Percentiles rank a stretch among this genome's conserved stretches.
Evolutionary conservation across 1,284 basidiomycete genomes (phyloP).

Genomic region (Ustilago esculenta): DNA sequence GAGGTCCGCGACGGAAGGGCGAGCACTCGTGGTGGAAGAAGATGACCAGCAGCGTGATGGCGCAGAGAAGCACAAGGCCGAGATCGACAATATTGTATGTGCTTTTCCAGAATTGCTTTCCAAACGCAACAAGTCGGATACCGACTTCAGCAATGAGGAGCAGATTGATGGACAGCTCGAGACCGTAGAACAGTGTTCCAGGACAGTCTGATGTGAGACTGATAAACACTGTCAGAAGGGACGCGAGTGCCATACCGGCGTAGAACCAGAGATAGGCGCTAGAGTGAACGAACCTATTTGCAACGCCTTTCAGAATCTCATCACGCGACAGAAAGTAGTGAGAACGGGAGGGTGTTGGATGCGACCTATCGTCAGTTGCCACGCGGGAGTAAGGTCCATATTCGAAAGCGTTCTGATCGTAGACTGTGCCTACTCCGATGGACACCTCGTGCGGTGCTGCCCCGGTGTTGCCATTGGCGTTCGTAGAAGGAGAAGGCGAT

Average conservation of each 20-base stretch:
- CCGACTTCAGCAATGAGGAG: slow-evolving; percentile 63
- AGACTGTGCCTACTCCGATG: slow-evolving; percentile 39
- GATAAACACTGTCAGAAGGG: slow-evolving; percentile 61
- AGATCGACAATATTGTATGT: slow-evolving; percentile 65
- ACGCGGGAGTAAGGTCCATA: slow-evolving; percentile 19
- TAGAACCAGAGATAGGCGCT: slow-evolving; percentile 65
- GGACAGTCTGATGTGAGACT: slow-evolving; percentile 59
- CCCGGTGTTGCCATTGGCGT: neutral
- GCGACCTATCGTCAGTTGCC: neutral
- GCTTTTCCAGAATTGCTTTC: slow-evolving; percentile 66
- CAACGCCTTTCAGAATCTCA: slow-evolving; percentile 65
- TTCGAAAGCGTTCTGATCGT: slow-evolving; percentile 30
- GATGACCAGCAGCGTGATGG: slow-evolving; percentile 61
- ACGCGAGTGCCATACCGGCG: slow-evolving; percentile 61
- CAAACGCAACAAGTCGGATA: slow-evolving; percentile 60
- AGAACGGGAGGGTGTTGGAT: slow-evolving; percentile 32
- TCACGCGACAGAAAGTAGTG: slow-evolving; percentile 60
- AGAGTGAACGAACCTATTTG: slow-evolving; percentile 66
- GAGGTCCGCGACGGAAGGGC: slow-evolving; percentile 44
- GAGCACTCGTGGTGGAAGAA: slow-evolving; percentile 65
- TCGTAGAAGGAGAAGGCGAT: slow-evolving; percentile 7
- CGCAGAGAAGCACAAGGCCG: slow-evolving; percentile 59
- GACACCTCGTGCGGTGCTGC: slow-evolving; percentile 20
- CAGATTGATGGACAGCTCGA: slow-evolving; percentile 63
- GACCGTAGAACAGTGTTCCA: slow-evolving; percentile 59